These are phyloP conservation scores for Globisporangium splendens DNA, from an alignment of 352 stramenopile genomes.

Conservation along the genomic window DNA sequence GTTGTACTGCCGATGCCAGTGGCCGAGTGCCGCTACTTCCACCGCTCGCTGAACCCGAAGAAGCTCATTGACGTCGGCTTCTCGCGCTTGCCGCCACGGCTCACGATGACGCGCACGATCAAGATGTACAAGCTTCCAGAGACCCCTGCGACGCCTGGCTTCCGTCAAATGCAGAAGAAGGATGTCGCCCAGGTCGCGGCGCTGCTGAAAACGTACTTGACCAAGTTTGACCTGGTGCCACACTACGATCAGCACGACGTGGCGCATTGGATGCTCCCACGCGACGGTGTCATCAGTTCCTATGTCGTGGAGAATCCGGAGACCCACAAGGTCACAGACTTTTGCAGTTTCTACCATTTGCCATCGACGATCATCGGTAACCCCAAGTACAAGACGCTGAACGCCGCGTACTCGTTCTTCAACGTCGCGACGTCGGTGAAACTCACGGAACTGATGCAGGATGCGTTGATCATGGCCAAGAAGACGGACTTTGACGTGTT, in stretches of 20 bases:
- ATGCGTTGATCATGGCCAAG: constrained; percentile 64
- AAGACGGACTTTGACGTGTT: constrained; percentile 63
- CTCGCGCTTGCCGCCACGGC: constrained; percentile 86
- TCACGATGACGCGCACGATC: constrained; percentile 94
- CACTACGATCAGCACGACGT: constrained; percentile 61
- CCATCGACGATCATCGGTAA: constrained; percentile 95
- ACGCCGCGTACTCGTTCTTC: constrained; percentile 99
- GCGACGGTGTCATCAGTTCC: constrained; percentile 92
- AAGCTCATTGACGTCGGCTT: constrained; percentile 99
- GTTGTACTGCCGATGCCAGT: constrained; percentile 96
- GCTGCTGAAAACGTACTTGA: constrained; percentile 55
- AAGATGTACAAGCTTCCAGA: constrained; percentile 88
- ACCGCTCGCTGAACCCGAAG: constrained; percentile 96
- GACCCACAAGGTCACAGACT: constrained; percentile 88
- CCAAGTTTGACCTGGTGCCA: constrained; percentile 31
- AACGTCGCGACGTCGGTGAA: constrained; percentile 86
- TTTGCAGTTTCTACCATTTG: constrained; percentile 98
- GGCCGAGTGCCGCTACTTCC: constrained; percentile 94
- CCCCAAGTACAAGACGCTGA: constrained; percentile 94
- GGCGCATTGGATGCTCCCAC: constrained; percentile 96
- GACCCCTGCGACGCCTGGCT: constrained; percentile 21
- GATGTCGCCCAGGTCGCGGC: constrained; percentile 49
- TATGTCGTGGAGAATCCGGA: constrained; percentile 88
- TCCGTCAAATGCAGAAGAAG: constrained; percentile 37
- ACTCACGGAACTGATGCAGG: constrained; percentile 62